Conservation (phyloP, 164 flowering plant species). For the Euptelea pleiosperma region DNA sequence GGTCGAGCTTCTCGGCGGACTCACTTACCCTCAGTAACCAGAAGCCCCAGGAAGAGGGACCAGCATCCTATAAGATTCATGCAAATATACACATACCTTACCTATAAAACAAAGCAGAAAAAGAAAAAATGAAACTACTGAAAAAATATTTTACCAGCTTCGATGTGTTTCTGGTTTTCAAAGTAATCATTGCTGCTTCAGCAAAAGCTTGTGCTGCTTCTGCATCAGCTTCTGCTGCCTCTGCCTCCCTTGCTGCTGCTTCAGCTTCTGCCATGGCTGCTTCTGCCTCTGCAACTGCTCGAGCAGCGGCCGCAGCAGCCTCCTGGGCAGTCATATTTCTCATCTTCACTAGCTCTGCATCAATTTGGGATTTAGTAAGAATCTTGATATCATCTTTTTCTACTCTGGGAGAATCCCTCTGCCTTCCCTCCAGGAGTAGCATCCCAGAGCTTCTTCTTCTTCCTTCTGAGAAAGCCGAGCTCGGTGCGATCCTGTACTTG, state of each 20-base stretch:
- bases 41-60: too few species aligned
- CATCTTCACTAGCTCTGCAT: conserved; percentile 63
- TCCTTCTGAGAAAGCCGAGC: conserved; percentile 32
- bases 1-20: too few species aligned
- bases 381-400: conserved; percentile 44
- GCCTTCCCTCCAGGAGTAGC: conserved; percentile 34
- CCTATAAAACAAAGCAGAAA: not conserved
- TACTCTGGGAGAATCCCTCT: conserved; percentile 21
- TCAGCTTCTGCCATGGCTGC: conserved; percentile 85
- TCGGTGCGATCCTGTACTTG: conserved; percentile 57
- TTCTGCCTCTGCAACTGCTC: conserved; percentile 92
- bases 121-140: not conserved
- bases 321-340: conserved; percentile 68
- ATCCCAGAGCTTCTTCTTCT: conserved; percentile 38
- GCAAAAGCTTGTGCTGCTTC: conserved; percentile 91
- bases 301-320: conserved; percentile 94
- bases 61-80: not conserved
- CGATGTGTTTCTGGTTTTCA: conserved; percentile 37
- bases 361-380: conserved; percentile 53
- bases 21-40: too few species aligned
- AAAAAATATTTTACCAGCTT: conserved; percentile 31
- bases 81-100: not conserved
- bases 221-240: conserved; percentile 89
- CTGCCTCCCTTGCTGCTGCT: conserved; percentile 86
- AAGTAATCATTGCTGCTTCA: conserved; percentile 74